Evolutionary conservation across 2,329 filamentous ascomycete genomes (phyloP).

Genomic region (Colletotrichum tofieldiae): DNA sequence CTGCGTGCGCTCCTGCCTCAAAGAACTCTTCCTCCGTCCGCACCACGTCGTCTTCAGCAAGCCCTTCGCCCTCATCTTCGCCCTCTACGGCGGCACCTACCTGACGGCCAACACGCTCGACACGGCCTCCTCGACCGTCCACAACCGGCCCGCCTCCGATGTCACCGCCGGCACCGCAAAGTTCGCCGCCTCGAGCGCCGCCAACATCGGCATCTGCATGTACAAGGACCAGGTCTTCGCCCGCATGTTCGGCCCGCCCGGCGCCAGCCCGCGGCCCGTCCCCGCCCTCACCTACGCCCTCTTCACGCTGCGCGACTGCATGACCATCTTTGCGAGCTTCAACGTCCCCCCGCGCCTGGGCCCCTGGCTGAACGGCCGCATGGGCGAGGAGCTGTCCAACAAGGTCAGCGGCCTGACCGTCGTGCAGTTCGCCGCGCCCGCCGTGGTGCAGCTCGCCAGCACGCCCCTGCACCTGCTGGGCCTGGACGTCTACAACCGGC

Average conservation of each 20-base stretch:
- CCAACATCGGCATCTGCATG: constrained; percentile 88
- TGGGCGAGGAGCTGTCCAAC: constrained; percentile 68
- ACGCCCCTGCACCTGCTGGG: constrained; percentile 91
- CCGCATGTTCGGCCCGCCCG: constrained; percentile 81
- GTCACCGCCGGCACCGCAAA: constrained; percentile 85
- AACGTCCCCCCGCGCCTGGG: constrained; percentile 88
- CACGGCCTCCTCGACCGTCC: constrained; percentile 78
- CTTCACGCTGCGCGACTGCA: constrained; percentile 86
- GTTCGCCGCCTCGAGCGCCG: constrained; percentile 84
- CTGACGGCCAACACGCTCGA: constrained; percentile 90
- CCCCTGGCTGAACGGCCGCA: constrained; percentile 72
- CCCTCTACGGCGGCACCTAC: constrained; percentile 91
- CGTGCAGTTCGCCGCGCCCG: constrained; percentile 87
- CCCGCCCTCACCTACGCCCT: constrained; percentile 81
- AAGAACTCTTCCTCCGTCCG: constrained; percentile 71
- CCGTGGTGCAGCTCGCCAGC: constrained; percentile 82
- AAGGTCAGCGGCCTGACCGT: constrained; percentile 69
- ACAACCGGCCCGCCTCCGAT: constrained; percentile 68
- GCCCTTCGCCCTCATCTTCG: constrained; percentile 79
- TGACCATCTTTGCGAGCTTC: constrained; percentile 94
- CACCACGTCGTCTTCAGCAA: constrained; percentile 74
- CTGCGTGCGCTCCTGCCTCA: constrained; percentile 73
- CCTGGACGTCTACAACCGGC: constrained; percentile 87
- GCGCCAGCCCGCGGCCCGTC: constrained; percentile 68
- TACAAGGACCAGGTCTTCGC: constrained; percentile 93